A percentile compares a stretch with the other conserved stretches of the same genome.
phyloP scores from a whole-genome alignment of 176 grass and related monocot genomes.

The Carex littledalei region DNA sequence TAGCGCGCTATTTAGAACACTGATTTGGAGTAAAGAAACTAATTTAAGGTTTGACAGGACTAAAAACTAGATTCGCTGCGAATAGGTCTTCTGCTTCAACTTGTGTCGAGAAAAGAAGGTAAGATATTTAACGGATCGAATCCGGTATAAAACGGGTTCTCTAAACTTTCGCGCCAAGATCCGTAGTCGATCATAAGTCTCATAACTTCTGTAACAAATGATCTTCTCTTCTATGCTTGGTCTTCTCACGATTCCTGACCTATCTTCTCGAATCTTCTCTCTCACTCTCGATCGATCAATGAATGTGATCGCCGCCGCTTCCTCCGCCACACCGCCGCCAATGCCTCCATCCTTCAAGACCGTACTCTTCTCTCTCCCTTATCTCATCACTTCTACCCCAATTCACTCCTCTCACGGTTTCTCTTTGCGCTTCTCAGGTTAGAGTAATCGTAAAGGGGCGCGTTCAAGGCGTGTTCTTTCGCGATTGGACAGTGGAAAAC shows the following conservation, averaged over 20 bases:
- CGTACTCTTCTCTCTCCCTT: not conserved
- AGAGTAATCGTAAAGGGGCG: constrained; percentile 64
- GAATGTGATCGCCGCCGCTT: constrained; percentile 21
- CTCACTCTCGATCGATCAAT: constrained; percentile 12
- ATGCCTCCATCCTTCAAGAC: constrained; percentile 17
- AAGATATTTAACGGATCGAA: not conserved
- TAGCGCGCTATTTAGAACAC: no score
- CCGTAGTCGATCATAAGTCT: not conserved
- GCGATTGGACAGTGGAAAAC: constrained; percentile 69
- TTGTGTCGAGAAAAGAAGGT: no score
- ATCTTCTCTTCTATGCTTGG: not conserved
- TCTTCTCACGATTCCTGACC: not conserved
- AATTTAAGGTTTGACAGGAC: no score
- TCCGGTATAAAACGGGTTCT: not conserved
- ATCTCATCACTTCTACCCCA: not conserved
- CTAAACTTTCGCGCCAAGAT: not conserved
- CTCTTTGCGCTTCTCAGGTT: constrained; percentile 9
- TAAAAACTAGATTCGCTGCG: no score
- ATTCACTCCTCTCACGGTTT: not conserved
- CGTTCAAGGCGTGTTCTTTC: constrained; percentile 75
- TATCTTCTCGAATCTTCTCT: constrained; percentile 8
- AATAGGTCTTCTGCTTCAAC: no score
- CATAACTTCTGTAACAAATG: no score
- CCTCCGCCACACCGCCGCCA: constrained; percentile 20
- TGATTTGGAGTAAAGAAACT: no score